Conservation (phyloP, 352 stramenopile genomes). For the Pythium folliculosum region DNA sequence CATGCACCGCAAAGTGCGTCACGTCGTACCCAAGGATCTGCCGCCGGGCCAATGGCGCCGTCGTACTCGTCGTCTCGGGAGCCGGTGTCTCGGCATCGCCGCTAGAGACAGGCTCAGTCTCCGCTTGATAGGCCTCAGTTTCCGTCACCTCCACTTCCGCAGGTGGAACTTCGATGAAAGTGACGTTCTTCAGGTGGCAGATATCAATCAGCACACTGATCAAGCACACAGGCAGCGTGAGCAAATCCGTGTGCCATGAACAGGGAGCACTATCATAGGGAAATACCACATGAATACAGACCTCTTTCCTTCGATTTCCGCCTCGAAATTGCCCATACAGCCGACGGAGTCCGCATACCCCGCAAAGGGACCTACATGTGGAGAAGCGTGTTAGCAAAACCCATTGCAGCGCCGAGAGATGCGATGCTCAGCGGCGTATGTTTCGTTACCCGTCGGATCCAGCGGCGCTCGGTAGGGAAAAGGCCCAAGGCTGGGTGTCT, state of each 20-base stretch:
- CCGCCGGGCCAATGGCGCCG: not conserved
- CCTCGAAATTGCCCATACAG: conserved; percentile 49
- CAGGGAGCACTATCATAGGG: no score
- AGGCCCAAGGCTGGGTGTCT: conserved; percentile 23
- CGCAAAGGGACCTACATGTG: conserved; percentile 38
- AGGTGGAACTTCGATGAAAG: conserved; percentile 32
- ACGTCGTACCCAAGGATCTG: conserved; percentile 1
- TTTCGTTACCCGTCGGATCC: conserved; percentile 38
- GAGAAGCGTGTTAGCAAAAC: conserved; percentile 20
- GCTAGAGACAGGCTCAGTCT: not conserved
- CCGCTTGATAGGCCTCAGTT: not conserved
- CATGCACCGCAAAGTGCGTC: not conserved
- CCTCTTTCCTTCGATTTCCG: conserved; percentile 46
- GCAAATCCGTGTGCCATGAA: no score
- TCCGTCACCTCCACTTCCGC: not conserved
- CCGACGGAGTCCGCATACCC: conserved; percentile 16
- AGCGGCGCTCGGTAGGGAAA: conserved; percentile 55
- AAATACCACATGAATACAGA: conserved; percentile 23
- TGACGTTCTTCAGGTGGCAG: conserved; percentile 66
- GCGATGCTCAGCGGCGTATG: not conserved
- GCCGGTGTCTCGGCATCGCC: not conserved
- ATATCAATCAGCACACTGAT: conserved; percentile 58
- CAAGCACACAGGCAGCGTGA: not conserved
- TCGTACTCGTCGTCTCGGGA: not conserved
- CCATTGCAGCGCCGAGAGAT: not conserved